Evolutionary conservation across 176 grass and related monocot species (phyloP).

Genomic region (Triticum urartu): DNA sequence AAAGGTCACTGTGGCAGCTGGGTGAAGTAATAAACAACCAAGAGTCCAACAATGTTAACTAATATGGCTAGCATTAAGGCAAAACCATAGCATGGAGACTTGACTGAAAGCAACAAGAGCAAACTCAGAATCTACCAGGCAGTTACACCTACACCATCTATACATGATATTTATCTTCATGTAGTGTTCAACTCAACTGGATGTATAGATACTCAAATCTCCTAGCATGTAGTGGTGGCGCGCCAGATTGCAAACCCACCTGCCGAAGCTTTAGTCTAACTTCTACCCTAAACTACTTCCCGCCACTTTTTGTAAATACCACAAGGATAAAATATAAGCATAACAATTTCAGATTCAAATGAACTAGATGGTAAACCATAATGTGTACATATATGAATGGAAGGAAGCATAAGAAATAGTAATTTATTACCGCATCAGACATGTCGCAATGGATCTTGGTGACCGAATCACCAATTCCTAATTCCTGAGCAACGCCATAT

Average conservation of each 20-base stretch:
- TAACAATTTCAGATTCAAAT: too few species aligned
- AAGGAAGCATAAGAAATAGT: neutral
- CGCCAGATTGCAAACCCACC: neutral
- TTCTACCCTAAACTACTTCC: too few species aligned
- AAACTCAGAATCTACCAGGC: neutral
- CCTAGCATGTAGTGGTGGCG: neutral
- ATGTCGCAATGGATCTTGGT: slow-evolving; percentile 93
- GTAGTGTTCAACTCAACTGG: neutral
- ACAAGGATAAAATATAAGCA: neutral
- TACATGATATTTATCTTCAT: neutral
- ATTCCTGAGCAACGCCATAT: slow-evolving; percentile 75
- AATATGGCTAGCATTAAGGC: neutral
- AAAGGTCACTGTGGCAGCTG: neutral
- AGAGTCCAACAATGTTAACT: neutral
- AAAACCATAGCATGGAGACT: neutral
- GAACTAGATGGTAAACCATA: too few species aligned
- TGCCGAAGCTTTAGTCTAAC: neutral
- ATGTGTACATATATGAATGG: neutral
- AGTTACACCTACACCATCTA: neutral
- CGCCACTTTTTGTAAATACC: too few species aligned
- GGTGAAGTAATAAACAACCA: neutral
- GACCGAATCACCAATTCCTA: slow-evolving; percentile 81
- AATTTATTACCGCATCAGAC: slow-evolving; percentile 72
- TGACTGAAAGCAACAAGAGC: neutral
- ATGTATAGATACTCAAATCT: neutral